Conservation (phyloP, 495 filamentous ascomycete genomes). For the Penicillium cinerascens region DNA sequence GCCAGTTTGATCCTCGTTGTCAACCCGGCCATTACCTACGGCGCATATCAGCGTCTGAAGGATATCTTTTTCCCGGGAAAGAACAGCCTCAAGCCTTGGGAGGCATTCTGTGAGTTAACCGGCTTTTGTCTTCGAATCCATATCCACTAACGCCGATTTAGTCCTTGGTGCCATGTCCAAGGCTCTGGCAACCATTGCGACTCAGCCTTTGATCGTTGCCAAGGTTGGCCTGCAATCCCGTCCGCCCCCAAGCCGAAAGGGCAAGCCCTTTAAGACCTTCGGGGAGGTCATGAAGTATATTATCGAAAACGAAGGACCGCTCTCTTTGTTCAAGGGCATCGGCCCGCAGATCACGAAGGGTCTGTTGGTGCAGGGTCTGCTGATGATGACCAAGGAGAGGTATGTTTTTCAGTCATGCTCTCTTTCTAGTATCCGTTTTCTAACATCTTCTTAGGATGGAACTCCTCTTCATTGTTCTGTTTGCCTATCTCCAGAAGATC, state of each 20-base stretch:
- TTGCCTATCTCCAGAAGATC: constrained; percentile 72
- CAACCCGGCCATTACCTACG: constrained; percentile 97
- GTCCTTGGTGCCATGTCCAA: constrained; percentile 94
- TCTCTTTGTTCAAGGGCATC: constrained; percentile 93
- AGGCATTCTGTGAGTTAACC: constrained; percentile 77
- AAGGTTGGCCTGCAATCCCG: constrained; percentile 95
- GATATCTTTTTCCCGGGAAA: constrained; percentile 75
- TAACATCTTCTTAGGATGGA: constrained; percentile 65
- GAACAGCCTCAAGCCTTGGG: constrained; percentile 72
- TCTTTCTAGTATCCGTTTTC: constrained; percentile 5
- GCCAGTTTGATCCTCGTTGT: constrained; percentile 94
- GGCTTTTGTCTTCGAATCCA: neutral
- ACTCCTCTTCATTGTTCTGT: constrained; percentile 80
- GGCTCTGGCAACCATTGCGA: constrained; percentile 83
- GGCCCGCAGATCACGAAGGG: constrained; percentile 92
- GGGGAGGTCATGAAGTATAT: constrained; percentile 94
- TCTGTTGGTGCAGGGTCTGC: constrained; percentile 84
- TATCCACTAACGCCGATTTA: constrained; percentile 30
- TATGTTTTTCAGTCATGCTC: constrained; percentile 40
- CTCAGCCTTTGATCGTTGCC: constrained; percentile 95
- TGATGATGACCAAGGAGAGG: constrained; percentile 99
- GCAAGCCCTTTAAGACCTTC: constrained; percentile 94
- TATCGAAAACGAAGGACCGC: constrained; percentile 75
- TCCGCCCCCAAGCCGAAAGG: constrained; percentile 76
- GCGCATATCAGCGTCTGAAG: constrained; percentile 89